phyloP scores from a whole-genome alignment of 176 grass and related monocot species.

The Oryza officinalis region DNA sequence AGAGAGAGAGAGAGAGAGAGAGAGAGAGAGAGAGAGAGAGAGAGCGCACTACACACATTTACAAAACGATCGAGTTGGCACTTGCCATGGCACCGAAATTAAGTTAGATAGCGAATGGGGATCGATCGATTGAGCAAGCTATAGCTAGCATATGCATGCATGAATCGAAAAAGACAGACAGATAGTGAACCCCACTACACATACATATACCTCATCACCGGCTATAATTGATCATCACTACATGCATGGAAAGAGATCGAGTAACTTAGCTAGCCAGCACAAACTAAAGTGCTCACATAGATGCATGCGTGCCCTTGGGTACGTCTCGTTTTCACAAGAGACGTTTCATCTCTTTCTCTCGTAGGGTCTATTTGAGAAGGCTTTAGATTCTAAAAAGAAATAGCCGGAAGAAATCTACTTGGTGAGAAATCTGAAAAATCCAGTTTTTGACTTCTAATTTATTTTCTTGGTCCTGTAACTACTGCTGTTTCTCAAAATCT shows the following conservation, averaged over 20 bases:
- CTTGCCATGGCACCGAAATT: not conserved
- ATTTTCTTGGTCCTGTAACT: no score
- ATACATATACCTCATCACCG: not conserved
- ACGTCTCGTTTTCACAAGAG: slow-evolving; percentile 34
- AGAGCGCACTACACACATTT: no score
- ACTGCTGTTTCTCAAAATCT: no score
- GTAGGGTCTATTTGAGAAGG: no score
- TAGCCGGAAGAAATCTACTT: no score
- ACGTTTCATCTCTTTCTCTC: slow-evolving; percentile 24
- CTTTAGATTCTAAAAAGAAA: no score
- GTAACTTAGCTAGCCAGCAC: not conserved
- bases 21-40: no score
- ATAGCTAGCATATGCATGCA: not conserved
- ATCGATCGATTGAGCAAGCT: not conserved
- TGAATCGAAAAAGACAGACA: not conserved
- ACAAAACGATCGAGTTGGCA: no score
- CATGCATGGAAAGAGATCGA: slow-evolving; percentile 12
- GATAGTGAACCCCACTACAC: not conserved
- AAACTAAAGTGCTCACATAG: not conserved
- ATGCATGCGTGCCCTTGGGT: not conserved
- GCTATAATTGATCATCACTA: slow-evolving; percentile 42
- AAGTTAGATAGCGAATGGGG: not conserved
- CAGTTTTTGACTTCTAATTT: no score
- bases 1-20: no score
- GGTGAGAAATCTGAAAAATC: no score